Percentiles rank a stretch among this genome's conserved stretches.
Evolutionary conservation across 257 asterid species (phyloP).

Genomic region (Solanum sejunctum): DNA sequence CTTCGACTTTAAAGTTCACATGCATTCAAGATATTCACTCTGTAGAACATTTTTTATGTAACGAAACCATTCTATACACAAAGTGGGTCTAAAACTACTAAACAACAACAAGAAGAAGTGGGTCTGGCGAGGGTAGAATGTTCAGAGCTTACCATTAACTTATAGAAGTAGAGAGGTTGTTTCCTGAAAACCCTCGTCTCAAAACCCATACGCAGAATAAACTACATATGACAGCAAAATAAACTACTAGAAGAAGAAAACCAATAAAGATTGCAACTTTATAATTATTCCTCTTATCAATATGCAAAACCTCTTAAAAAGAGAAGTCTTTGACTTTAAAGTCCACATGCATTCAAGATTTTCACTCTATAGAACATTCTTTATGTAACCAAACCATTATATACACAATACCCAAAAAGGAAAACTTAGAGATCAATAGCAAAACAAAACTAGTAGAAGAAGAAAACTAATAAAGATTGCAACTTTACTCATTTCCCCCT

Average conservation of each 20-base stretch:
- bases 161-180: no score
- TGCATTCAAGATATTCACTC: constrained; percentile 15
- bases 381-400: background rate
- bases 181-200: background rate
- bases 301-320: background rate
- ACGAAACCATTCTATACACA: background rate
- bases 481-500: background rate
- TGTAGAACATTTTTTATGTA: background rate
- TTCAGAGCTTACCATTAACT: no score
- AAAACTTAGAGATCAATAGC: background rate
- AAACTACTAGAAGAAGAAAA: background rate
- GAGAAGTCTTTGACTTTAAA: background rate
- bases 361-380: background rate
- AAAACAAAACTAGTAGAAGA: background rate
- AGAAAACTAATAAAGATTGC: background rate
- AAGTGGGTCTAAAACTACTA: background rate
- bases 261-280: constrained; percentile 6
- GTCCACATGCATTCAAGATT: constrained; percentile 26
- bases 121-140: no score
- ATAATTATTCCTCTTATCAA: background rate
- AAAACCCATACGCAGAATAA: no score
- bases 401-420: background rate
- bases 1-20: constrained; percentile 11
- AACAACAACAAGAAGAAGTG: no score
- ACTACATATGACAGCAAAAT: background rate